phyloP scores from a whole-genome alignment of 164 flowering plant genomes.

The Vitis vinifera region ASM3070453v1 NC_081816.1:22046001-22046500 shows the following conservation, averaged over 20 bases:
- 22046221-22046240: slow-evolving; percentile 47
- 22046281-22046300: slow-evolving; percentile 37
- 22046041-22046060: not conserved
- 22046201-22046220: slow-evolving; percentile 72
- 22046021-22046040: too few relatives aligned
- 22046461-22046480: slow-evolving; percentile 65
- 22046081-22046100: not conserved
- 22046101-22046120: slow-evolving; percentile 19
- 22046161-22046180: slow-evolving; percentile 41
- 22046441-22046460: slow-evolving; percentile 65
- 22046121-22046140: slow-evolving; percentile 67
- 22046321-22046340: slow-evolving; percentile 69
- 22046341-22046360: slow-evolving; percentile 66
- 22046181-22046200: slow-evolving; percentile 45
- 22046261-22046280: slow-evolving; percentile 40
- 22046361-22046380: slow-evolving; percentile 56
- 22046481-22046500: slow-evolving; percentile 62
- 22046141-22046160: slow-evolving; percentile 48
- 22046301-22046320: slow-evolving; percentile 48
- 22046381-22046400: slow-evolving; percentile 52
- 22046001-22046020: too few relatives aligned
- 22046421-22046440: slow-evolving; percentile 22
- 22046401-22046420: slow-evolving; percentile 58
- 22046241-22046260: not conserved
- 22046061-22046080: not conserved